Base-by-base conservation (phyloP, 106 monocot genomes). In the Platanthera guangdongensis region DNA sequence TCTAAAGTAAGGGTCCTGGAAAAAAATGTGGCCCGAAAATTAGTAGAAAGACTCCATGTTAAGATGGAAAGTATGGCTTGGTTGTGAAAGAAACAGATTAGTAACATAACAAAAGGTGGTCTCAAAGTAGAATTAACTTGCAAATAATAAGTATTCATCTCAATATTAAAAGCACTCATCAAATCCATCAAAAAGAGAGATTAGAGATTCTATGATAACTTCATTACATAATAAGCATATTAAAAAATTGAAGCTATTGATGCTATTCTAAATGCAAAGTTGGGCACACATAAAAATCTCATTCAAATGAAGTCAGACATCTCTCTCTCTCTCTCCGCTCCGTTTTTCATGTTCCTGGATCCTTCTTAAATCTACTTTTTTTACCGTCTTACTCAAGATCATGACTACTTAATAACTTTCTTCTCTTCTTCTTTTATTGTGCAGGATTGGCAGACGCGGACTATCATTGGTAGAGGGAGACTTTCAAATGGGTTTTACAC, bases 1-100 rank as follows among this genome's bases (percentile, higher is more conserved):
- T 78, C 96, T 87, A 79, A 97, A 97, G 79, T 97, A 97, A 52
- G 93, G 96, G 82, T 97, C 96, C 96, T 97, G 78, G 18, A 80
- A 74, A 60, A 10, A 32, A 72, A 22, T 1, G 21, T 9, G 19
- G 51, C 50, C 16, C 49, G 50, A 7, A 71, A 72, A 72, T 19
- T 51, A 51, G 59, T 60, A 21, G 59, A 21, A 65, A 30, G 32
- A 12, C 16, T 10, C 9, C 28, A 30, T 25, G 32, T 30, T 32
- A 65, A 65, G 25, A 53, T 1, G 6, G 8, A 12, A 1, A 4
- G 16, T 18, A 57, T 14, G 14, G 18, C 14, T 57, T 16, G 4
- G 14, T 14, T 57, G 57, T n/a, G 16, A 57, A 57, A 57, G 14
- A 57, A 60, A 60, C 18, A 60, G 11, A 21, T 19, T 60, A 60